Conservation (phyloP, 805 yeast species). For the Yueomyces sinensis region DNA sequence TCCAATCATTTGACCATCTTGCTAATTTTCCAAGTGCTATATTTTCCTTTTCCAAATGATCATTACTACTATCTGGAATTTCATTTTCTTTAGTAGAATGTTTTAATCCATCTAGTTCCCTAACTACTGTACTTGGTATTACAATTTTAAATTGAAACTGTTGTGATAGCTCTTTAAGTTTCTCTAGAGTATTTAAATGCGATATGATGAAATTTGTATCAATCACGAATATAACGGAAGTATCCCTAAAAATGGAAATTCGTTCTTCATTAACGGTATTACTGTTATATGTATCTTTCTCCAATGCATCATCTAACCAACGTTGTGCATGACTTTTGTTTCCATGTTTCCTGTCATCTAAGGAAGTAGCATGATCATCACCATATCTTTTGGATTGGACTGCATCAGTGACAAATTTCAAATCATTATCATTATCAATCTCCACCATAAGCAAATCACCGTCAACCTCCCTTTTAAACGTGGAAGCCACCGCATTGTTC, state of each 20-base stretch:
- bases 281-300: too few species aligned
- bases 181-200: constrained; percentile 47
- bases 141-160: constrained; percentile 39
- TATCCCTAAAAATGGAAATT: constrained; percentile 1
- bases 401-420: constrained; percentile 32
- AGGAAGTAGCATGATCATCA: too few species aligned
- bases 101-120: constrained; percentile 79
- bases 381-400: too few species aligned
- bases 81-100: constrained; percentile 18
- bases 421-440: constrained; percentile 33
- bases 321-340: too few species aligned
- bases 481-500: not conserved
- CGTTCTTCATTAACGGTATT: too few species aligned
- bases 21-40: constrained; percentile 42
- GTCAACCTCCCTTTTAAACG: constrained; percentile 10
- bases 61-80: constrained; percentile 1
- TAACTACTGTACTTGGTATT: constrained; percentile 56
- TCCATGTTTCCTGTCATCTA: too few species aligned
- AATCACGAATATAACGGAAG: constrained; percentile 45
- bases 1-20: constrained; percentile 69
- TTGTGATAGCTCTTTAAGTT: constrained; percentile 29
- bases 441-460: constrained; percentile 38
- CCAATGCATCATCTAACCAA: too few species aligned
- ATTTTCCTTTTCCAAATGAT: constrained; percentile 4
- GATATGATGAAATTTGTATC: constrained; percentile 79